phyloP scores from a whole-genome alignment of 371 early-diverging fungal species.

The Mucor velutinosus region DNA sequence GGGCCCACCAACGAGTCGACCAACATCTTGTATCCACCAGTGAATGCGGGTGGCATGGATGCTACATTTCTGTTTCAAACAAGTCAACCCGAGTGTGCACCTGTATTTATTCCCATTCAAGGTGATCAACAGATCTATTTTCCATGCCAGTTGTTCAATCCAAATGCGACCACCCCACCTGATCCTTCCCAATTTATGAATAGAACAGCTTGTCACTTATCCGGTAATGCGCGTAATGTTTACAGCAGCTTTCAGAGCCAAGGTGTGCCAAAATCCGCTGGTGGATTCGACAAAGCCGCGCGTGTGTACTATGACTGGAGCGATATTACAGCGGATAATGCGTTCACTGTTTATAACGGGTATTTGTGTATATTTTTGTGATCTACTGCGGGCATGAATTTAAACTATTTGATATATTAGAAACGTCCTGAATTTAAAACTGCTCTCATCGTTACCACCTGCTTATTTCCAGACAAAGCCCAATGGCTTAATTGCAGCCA shows the following conservation, averaged over 20 bases:
- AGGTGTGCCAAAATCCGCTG: slow-evolving; percentile 30
- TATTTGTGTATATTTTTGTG: slow-evolving; percentile 31
- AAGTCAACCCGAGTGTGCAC: slow-evolving; percentile 58
- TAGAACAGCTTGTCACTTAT: slow-evolving; percentile 66
- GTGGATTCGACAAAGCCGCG: slow-evolving; percentile 44
- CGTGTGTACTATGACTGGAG: slow-evolving; percentile 75
- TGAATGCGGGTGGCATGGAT: slow-evolving; percentile 67
- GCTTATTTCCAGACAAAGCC: slow-evolving; percentile 21
- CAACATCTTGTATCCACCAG: slow-evolving; percentile 60
- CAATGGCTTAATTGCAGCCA: slow-evolving; percentile 36
- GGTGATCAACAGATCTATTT: slow-evolving; percentile 59
- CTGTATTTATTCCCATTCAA: slow-evolving; percentile 49
- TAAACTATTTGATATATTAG: slow-evolving; percentile 13
- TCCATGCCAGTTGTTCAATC: slow-evolving; percentile 67
- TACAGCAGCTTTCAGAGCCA: slow-evolving; percentile 33
- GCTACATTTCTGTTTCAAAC: slow-evolving; percentile 57
- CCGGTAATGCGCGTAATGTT: slow-evolving; percentile 40
- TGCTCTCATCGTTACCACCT: slow-evolving; percentile 37
- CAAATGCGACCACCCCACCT: slow-evolving; percentile 45
- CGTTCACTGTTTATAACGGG: slow-evolving; percentile 74
- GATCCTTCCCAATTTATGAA: slow-evolving; percentile 52
- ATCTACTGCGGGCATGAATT: not conserved
- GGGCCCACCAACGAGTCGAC: slow-evolving; percentile 31
- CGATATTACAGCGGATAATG: slow-evolving; percentile 48
- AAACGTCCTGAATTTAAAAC: slow-evolving; percentile 40